Evolutionary conservation across 129 eudicot genomes (phyloP).

Genomic region (Glebionis coronaria): DNA sequence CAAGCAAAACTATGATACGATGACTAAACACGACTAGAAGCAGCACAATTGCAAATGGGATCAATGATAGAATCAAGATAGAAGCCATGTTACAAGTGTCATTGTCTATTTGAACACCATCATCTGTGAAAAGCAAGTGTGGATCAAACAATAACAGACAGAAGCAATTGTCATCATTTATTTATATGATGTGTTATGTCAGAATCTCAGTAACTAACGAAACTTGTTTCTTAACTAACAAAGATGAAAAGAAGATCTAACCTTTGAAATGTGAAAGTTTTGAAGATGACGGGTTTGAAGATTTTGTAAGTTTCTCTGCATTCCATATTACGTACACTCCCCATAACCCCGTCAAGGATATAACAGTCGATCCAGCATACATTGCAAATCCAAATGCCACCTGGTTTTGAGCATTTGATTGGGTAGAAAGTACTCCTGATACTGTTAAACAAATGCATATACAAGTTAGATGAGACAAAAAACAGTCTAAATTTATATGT

Average conservation of each 20-base stretch:
- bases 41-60: slow-evolving; percentile 11
- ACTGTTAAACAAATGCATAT: neutral
- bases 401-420: slow-evolving; percentile 17
- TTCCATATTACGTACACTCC: slow-evolving; percentile 3
- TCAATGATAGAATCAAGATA: slow-evolving; percentile 14
- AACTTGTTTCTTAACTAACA: neutral
- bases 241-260: neutral
- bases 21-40: neutral
- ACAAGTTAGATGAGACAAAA: too few relatives aligned
- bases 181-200: neutral
- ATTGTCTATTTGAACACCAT: neutral
- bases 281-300: neutral
- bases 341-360: slow-evolving; percentile 17
- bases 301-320: neutral
- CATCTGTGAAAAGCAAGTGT: neutral
- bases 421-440: slow-evolving; percentile 10
- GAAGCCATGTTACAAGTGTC: slow-evolving; percentile 2
- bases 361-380: slow-evolving; percentile 22
- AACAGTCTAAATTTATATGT: too few relatives aligned
- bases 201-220: neutral
- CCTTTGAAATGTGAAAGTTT: slow-evolving; percentile 7
- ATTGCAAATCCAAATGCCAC: slow-evolving; percentile 14
- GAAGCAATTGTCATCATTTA: neutral
- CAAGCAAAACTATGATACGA: neutral
- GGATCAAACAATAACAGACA: neutral